A percentile compares a stretch with the other conserved stretches of the same genome.
These are phyloP conservation scores for Penicillium nordicum DNA, from an alignment of 2,329 filamentous ascomycete species.

Conservation along the genomic window DNA sequence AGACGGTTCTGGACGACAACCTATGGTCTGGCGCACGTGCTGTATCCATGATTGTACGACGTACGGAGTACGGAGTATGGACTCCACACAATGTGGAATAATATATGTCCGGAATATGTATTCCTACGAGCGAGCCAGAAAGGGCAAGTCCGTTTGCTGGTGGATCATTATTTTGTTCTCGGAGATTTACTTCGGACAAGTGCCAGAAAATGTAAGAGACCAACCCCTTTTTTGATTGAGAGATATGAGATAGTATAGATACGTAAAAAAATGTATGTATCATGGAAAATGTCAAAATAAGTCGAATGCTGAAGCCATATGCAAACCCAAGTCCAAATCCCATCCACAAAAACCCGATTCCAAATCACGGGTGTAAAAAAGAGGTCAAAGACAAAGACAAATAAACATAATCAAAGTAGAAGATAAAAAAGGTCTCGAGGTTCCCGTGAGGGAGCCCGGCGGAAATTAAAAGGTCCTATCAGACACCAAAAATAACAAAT, in stretches of 20 bases:
- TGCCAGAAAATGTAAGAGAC: neutral
- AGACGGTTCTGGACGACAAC: neutral
- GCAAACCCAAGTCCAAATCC: conserved; percentile 25
- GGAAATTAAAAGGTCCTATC: conserved; percentile 26
- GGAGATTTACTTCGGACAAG: neutral
- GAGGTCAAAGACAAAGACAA: conserved; percentile 9
- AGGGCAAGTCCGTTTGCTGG: neutral
- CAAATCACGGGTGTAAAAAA: conserved; percentile 3
- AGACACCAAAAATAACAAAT: conserved; percentile 19
- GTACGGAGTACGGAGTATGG: neutral
- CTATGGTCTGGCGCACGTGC: neutral
- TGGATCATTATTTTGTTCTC: conserved; percentile 1
- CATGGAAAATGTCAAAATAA: conserved; percentile 10
- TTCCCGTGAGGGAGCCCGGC: conserved; percentile 4
- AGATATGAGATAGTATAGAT: conserved; percentile 6
- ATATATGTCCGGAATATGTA: neutral
- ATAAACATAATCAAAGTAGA: conserved; percentile 5
- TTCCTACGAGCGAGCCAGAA: neutral
- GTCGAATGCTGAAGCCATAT: conserved; percentile 27
- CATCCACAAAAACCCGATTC: conserved; percentile 16
- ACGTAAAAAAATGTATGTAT: neutral
- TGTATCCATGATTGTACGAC: neutral
- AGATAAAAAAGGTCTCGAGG: conserved; percentile 13
- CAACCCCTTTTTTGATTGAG: conserved; percentile 1
- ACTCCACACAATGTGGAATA: neutral